These are phyloP conservation scores for Groenewaldozyma salmanticensis DNA, from an alignment of 805 yeast genomes.

Conservation along the genomic window DNA sequence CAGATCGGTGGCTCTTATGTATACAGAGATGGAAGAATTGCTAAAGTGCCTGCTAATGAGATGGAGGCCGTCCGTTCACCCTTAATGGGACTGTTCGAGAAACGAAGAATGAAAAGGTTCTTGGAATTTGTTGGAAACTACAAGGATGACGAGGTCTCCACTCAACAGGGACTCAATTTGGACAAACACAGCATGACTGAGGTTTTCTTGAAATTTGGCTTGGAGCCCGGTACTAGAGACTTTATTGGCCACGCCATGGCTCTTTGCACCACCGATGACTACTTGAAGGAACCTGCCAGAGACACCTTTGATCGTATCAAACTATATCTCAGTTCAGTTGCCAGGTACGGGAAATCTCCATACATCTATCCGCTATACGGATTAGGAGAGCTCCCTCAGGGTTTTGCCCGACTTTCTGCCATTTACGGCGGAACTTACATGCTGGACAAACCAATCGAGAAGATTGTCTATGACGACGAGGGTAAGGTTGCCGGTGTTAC, in stretches of 20 bases:
- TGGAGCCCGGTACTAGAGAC: conserved; percentile 88
- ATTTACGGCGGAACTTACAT: conserved; percentile 97
- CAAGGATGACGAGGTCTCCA: conserved; percentile 63
- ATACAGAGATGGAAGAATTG: conserved; percentile 78
- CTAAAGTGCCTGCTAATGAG: conserved; percentile 91
- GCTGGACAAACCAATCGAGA: conserved; percentile 94
- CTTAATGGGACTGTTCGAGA: conserved; percentile 92
- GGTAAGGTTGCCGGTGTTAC: conserved; percentile 78
- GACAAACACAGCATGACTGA: conserved; percentile 88
- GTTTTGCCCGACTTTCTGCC: conserved; percentile 93
- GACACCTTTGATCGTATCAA: conserved; percentile 82
- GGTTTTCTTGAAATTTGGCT: conserved; percentile 77
- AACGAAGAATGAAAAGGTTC: conserved; percentile 87
- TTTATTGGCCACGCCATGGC: conserved; percentile 99
- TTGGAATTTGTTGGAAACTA: conserved; percentile 79
- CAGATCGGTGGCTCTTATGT: conserved; percentile 95
- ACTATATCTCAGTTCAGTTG: conserved; percentile 81
- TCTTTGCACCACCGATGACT: conserved; percentile 85
- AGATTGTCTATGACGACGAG: conserved; percentile 61
- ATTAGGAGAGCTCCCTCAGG: conserved; percentile 97
- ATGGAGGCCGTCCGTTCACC: conserved; percentile 86
- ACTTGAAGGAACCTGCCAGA: conserved; percentile 79
- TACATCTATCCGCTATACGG: conserved; percentile 95
- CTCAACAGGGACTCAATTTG: conserved; percentile 76
- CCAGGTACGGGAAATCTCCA: conserved; percentile 93